phyloP scores from a whole-genome alignment of 441 rosid genomes.

The Biscutella auriculata region DNA sequence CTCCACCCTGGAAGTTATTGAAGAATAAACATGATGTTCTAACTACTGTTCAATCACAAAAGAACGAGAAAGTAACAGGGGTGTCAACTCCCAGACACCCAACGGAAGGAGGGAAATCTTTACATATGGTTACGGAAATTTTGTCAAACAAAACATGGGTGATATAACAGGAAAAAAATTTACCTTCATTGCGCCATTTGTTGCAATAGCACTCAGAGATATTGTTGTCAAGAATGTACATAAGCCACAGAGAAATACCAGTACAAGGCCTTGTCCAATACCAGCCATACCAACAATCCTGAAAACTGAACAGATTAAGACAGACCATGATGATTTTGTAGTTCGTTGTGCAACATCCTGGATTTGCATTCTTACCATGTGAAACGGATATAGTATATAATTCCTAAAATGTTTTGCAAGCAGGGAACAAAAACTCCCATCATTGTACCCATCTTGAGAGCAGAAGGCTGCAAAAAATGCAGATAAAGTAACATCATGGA shows the following conservation, averaged over 20 bases:
- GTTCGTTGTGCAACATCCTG: constrained; percentile 9
- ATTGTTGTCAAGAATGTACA: constrained; percentile 92
- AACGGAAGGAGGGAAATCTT: constrained; percentile 1
- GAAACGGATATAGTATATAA: constrained; percentile 95
- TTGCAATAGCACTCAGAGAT: constrained; percentile 98
- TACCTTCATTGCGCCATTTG: constrained; percentile 99
- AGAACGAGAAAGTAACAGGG: constrained; percentile 1
- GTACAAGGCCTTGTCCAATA: constrained; percentile 63
- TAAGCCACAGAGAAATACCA: constrained; percentile 80
- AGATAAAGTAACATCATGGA: constrained; percentile 17
- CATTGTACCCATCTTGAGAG: constrained; percentile 81
- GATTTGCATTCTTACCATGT: constrained; percentile 51
- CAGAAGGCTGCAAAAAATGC: constrained; percentile 50
- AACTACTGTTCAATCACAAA: background rate
- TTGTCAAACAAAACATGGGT: background rate
- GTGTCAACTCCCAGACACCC: background rate
- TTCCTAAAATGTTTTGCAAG: constrained; percentile 94
- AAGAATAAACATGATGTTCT: background rate
- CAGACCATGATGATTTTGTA: constrained; percentile 6
- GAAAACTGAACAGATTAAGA: constrained; percentile 16
- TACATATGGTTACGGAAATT: background rate
- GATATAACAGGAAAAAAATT: background rate
- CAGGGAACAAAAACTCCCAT: constrained; percentile 99
- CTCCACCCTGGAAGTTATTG: constrained; percentile 47
- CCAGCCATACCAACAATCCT: constrained; percentile 99